Conservation (phyloP, 208 protist species). For the Naegleria lovaniensis region DNA sequence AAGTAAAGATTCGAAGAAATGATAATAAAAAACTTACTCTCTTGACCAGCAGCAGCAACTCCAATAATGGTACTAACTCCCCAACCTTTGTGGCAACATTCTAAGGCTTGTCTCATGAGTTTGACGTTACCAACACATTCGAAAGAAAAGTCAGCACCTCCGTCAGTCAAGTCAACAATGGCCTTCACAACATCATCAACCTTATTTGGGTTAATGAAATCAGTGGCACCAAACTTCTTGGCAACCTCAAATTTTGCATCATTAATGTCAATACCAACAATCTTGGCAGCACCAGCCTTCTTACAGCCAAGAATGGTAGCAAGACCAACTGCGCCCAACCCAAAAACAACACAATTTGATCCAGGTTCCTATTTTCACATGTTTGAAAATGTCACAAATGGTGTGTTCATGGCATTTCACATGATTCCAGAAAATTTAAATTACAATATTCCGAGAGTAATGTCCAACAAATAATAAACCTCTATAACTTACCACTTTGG, state of each 20-base stretch:
- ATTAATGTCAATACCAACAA: constrained; percentile 60
- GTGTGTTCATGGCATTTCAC: neutral
- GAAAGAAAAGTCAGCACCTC: constrained; percentile 75
- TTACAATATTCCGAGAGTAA: too few species aligned
- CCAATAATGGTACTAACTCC: constrained; percentile 66
- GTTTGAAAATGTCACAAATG: too few species aligned
- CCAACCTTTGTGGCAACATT: constrained; percentile 66
- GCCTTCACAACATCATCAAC: constrained; percentile 39
- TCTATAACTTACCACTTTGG: constrained; percentile 51
- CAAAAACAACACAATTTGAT: constrained; percentile 55
- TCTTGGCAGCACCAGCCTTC: constrained; percentile 47
- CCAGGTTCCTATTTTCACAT: neutral
- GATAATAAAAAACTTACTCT: neutral
- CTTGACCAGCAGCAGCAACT: constrained; percentile 54
- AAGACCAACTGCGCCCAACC: constrained; percentile 68
- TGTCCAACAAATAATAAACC: too few species aligned
- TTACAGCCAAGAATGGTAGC: constrained; percentile 52
- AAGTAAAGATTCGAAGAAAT: too few species aligned
- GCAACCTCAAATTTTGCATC: constrained; percentile 48
- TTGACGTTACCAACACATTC: constrained; percentile 68
- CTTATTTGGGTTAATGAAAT: constrained; percentile 63
- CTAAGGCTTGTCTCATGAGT: constrained; percentile 49
- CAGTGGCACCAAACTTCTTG: constrained; percentile 57
- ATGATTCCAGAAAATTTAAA: too few species aligned
- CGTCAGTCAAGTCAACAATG: constrained; percentile 45